Percentiles rank a stretch among this genome's conserved stretches.
phyloP scores from a whole-genome alignment of 805 yeast species.

The Candida odintsovae region DNA sequence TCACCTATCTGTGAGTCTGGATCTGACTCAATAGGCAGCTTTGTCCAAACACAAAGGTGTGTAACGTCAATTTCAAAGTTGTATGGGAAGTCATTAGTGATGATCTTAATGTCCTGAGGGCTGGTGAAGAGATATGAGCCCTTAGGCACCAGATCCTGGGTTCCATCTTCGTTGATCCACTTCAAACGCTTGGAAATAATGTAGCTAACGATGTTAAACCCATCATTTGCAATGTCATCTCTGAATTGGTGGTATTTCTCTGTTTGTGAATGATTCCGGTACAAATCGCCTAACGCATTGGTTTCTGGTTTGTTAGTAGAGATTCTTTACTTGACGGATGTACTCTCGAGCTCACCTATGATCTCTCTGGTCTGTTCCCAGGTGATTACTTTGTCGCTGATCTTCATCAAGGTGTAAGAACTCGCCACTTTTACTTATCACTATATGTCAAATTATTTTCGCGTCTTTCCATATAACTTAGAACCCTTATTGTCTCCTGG shows the following conservation, averaged over 20 bases:
- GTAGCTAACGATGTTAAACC: slow-evolving; percentile 41
- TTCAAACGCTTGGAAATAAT: slow-evolving; percentile 40
- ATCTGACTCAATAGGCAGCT: slow-evolving; percentile 36
- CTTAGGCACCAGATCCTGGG: slow-evolving; percentile 8
- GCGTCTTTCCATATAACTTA: too few relatives aligned
- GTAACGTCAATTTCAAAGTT: slow-evolving; percentile 43
- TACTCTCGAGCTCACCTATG: slow-evolving; percentile 8
- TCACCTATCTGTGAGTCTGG: slow-evolving; percentile 48
- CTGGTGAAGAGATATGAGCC: slow-evolving; percentile 21
- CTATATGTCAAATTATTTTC: too few relatives aligned
- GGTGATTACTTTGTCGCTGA: slow-evolving; percentile 8
- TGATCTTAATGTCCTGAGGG: slow-evolving; percentile 32
- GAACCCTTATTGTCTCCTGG: too few relatives aligned
- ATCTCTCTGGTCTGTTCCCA: slow-evolving; percentile 12
- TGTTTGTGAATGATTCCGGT: slow-evolving; percentile 41
- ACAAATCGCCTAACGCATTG: slow-evolving; percentile 17
- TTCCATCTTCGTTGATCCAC: slow-evolving; percentile 39
- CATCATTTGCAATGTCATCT: slow-evolving; percentile 26
- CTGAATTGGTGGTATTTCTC: slow-evolving; percentile 43
- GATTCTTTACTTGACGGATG: too few relatives aligned
- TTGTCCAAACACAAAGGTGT: slow-evolving; percentile 68
- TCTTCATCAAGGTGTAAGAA: neutral
- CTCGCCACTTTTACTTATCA: too few relatives aligned
- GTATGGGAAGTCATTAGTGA: slow-evolving; percentile 64
- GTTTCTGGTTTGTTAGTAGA: slow-evolving; percentile 5